These are phyloP conservation scores for Arabis hirsuta DNA, from an alignment of 345 rosid species.

Conservation along the genomic window DNA sequence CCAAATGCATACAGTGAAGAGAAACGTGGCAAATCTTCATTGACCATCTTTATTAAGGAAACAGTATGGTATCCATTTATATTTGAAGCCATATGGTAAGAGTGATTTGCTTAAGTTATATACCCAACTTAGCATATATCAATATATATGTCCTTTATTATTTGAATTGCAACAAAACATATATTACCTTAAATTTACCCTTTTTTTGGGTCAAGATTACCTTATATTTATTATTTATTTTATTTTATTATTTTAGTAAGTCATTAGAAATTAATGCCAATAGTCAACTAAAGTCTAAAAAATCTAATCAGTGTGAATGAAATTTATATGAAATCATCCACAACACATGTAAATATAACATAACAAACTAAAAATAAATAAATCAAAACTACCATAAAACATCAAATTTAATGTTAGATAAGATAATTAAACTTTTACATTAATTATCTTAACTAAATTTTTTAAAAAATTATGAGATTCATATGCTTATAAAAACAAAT, in stretches of 20 bases:
- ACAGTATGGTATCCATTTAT: not conserved
- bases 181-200: too few species aligned
- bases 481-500: conserved; percentile 12
- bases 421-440: not conserved
- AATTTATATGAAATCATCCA: conserved; percentile 13
- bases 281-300: conserved; percentile 12
- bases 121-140: not conserved
- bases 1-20: conserved; percentile 4
- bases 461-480: not conserved
- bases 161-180: not conserved
- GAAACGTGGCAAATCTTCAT: not conserved
- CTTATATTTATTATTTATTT: not conserved
- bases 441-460: not conserved
- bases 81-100: not conserved
- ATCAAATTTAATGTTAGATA: conserved; percentile 15
- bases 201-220: too few species aligned
- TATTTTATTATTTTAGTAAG: not conserved
- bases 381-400: not conserved
- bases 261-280: conserved; percentile 1
- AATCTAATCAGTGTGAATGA: conserved; percentile 16
- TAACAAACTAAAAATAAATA: not conserved
- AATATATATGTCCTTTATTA: not conserved
- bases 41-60: conserved; percentile 2
- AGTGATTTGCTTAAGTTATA: not conserved
- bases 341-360: not conserved